Evolutionary conservation across 495 filamentous ascomycete genomes (phyloP).

Genomic region (Extremus antarcticus): DNA sequence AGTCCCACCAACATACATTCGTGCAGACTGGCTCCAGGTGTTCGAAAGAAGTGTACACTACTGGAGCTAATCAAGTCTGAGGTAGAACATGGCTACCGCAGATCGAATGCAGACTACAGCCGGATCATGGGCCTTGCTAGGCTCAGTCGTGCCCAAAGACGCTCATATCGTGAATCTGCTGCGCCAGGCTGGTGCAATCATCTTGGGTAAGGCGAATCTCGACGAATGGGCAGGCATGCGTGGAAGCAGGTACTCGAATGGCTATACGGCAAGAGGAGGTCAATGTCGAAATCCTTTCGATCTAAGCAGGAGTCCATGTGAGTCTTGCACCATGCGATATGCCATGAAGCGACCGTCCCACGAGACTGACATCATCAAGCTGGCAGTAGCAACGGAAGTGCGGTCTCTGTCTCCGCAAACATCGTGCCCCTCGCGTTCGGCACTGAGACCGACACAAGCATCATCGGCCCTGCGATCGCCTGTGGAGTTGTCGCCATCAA

Average conservation of each 20-base stretch:
- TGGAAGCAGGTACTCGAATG: constrained; percentile 58
- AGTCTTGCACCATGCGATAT: no score
- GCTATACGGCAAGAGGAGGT: constrained; percentile 55
- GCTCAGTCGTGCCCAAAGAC: constrained; percentile 54
- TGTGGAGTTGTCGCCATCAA: constrained; percentile 58
- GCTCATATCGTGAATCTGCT: constrained; percentile 49
- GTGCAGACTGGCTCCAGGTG: no score
- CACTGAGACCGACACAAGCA: constrained; percentile 63
- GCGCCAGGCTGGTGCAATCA: constrained; percentile 53
- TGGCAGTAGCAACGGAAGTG: no score
- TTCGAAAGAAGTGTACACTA: no score
- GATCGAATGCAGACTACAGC: constrained; percentile 34
- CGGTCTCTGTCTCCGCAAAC: constrained; percentile 54
- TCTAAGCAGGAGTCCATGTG: no score
- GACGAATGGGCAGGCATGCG: constrained; percentile 69
- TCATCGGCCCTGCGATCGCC: constrained; percentile 59
- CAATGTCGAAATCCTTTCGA: constrained; percentile 59
- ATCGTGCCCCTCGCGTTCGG: constrained; percentile 51
- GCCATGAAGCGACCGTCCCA: no score
- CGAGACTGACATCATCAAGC: no score
- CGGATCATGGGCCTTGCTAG: constrained; percentile 47
- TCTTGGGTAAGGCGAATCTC: constrained; percentile 61
- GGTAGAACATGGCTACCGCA: constrained; percentile 34
- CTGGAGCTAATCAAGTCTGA: no score
- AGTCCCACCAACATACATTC: no score